Conservation (phyloP, 768 basidiomycete species). For the Polyporus arcularius region DNA sequence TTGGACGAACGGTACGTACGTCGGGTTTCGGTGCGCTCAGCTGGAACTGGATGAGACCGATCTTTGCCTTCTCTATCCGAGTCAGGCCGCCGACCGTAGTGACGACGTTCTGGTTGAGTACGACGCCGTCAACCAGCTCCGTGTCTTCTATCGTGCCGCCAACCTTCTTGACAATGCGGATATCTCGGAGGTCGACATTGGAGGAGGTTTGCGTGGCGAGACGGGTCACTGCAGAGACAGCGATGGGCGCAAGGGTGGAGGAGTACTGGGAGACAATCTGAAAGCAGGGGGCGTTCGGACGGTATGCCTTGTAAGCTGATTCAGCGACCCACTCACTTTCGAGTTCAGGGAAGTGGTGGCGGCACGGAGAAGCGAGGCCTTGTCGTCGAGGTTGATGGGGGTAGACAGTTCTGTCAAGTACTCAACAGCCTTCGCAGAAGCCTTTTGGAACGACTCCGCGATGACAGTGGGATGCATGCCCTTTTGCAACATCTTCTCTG, state of each 20-base stretch:
- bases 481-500: conserved; percentile 95
- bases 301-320: neutral
- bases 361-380: conserved; percentile 81
- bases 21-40: conserved; percentile 97
- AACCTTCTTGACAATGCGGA: conserved; percentile 96
- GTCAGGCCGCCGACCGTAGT: conserved; percentile 89
- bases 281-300: neutral
- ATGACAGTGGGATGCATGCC: conserved; percentile 98
- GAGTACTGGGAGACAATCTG: conserved; percentile 99
- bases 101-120: conserved; percentile 95
- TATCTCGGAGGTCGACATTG: conserved; percentile 95
- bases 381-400: conserved; percentile 89
- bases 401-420: conserved; percentile 91
- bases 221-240: conserved; percentile 93
- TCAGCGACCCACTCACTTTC: conserved; percentile 54
- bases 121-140: conserved; percentile 93
- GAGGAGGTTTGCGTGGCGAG: conserved; percentile 86
- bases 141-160: conserved; percentile 99
- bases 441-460: conserved; percentile 92
- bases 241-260: conserved; percentile 96
- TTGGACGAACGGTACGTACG: conserved; percentile 48
- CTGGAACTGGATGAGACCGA: conserved; percentile 98
- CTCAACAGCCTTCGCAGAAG: conserved; percentile 91
- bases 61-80: conserved; percentile 97
- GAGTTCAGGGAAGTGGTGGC: conserved; percentile 96